A percentile compares a stretch with the other conserved stretches of the same genome.
phyloP scores from a whole-genome alignment of 75 land plant species.

The Selaginella moellendorffii region DNA sequence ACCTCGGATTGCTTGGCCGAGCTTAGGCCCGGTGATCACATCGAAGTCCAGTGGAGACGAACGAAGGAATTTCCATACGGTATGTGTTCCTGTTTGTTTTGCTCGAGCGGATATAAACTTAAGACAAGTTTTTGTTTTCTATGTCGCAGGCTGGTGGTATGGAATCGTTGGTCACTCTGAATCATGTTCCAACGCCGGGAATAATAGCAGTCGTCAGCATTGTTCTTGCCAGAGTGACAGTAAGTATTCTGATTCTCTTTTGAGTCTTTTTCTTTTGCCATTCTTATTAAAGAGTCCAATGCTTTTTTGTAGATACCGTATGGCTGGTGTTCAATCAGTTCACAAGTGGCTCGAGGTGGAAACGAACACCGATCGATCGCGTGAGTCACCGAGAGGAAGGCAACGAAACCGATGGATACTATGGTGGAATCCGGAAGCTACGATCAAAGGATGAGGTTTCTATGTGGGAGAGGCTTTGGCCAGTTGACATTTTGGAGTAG shows the following conservation, averaged over 20 bases:
- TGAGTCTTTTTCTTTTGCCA: background rate
- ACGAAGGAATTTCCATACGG: constrained; percentile 12
- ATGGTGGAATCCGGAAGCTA: constrained; percentile 4
- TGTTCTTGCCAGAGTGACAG: constrained; percentile 13
- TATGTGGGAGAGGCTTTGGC: background rate
- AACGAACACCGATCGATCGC: background rate
- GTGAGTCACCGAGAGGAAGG: background rate
- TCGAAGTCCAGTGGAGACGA: constrained; percentile 18
- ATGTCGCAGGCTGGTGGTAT: constrained; percentile 21
- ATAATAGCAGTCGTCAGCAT: background rate
- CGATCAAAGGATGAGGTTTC: background rate
- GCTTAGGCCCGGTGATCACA: constrained; percentile 13
- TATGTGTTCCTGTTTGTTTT: background rate
- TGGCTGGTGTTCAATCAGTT: constrained; percentile 11
- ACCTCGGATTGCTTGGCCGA: constrained; percentile 5
- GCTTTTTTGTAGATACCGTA: constrained; percentile 2
- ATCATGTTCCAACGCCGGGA: background rate
- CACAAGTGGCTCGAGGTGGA: constrained; percentile 9
- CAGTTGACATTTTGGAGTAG: background rate
- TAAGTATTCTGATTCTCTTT: background rate
- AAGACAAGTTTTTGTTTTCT: background rate
- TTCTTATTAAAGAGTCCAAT: background rate
- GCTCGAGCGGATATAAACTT: background rate
- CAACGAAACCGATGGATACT: background rate
- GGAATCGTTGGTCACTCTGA: constrained; percentile 12